Evolutionary conservation across 306 rosid genomes (phyloP), one percentile per base, ranked within the genome.

Genomic region (Gastrolobium villosum): DNA sequence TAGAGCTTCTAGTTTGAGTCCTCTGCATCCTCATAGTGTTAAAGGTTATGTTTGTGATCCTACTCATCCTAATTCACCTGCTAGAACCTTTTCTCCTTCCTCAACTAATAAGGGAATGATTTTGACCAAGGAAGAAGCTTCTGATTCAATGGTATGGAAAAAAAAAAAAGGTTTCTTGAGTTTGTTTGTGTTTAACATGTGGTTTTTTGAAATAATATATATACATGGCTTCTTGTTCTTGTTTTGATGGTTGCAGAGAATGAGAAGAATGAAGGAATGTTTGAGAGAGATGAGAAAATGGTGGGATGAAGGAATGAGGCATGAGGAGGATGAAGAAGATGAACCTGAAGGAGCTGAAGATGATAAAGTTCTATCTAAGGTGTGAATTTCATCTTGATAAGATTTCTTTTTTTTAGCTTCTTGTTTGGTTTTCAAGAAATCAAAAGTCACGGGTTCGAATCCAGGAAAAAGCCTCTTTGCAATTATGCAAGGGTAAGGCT

Each of bases 221-320:
- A 20, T 20, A 20, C 0, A 20, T 20, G 26, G 26, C 26, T 20
- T 20, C 26, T 20, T 20, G 11, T 35, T 37, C 5, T 2, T 10
- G 77, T 52, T 45, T 59, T 39, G 56, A 26, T 28, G 6, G 34
- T 72, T 75, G 55, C 82, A 84, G 90, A 81, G 79, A 65, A 49
- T 75, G 63, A 66, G 65, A 32, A 74, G 83, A 65, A 84, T 87
- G 77, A 72, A 75, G 86, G 46, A 34, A 2, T 32, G 82, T 2
- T 11, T 72, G 72, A 81, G 41, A 46, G 86, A 84, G 84, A 74
- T 87, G 71, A 87, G 56, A 11, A 55, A 44, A 41, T 78, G 84
- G 84, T 84, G 84, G 69, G 84, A 76, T 4, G 70, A 78, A 14
- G 75, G 78, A 52, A 65, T 79, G 67, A 46, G 41, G 10, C 86